A percentile compares a stretch with the other conserved stretches of the same genome.
Conservation (phyloP, 805 yeast species). For the Clavispora carvajalis region DNA sequence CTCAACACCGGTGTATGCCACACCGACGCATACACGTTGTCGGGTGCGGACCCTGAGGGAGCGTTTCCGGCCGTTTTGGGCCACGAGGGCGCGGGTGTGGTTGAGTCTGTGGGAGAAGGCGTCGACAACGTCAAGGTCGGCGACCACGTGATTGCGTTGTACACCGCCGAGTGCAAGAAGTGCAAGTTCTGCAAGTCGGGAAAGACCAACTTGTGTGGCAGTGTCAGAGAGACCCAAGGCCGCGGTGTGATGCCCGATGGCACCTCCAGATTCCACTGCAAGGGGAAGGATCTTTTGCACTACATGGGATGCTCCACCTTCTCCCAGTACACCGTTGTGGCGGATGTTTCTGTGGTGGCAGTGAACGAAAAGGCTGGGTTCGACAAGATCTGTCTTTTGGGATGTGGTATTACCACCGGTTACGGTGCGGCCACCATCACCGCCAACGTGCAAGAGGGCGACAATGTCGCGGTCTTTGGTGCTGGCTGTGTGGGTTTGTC, state of each 20-base stretch:
- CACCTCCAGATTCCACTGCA: slow-evolving; percentile 80
- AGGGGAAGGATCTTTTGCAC: slow-evolving; percentile 81
- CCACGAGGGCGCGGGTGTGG: slow-evolving; percentile 98
- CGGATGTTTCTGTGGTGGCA: slow-evolving; percentile 94
- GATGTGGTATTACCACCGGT: slow-evolving; percentile 98
- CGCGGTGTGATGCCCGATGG: slow-evolving; percentile 99
- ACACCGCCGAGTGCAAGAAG: slow-evolving; percentile 94
- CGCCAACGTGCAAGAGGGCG: slow-evolving; percentile 86
- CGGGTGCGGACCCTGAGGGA: slow-evolving; percentile 96
- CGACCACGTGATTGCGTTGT: slow-evolving; percentile 87
- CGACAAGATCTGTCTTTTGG: slow-evolving; percentile 86
- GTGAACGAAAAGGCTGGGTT: slow-evolving; percentile 78
- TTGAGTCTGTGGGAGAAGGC: slow-evolving; percentile 91
- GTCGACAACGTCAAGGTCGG: slow-evolving; percentile 88
- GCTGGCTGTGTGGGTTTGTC: slow-evolving; percentile 97
- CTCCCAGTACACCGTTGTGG: slow-evolving; percentile 95
- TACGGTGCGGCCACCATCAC: slow-evolving; percentile 96
- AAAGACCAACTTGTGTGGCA: slow-evolving; percentile 93
- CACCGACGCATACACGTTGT: slow-evolving; percentile 94
- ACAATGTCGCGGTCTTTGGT: slow-evolving; percentile 93
- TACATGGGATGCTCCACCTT: slow-evolving; percentile 99
- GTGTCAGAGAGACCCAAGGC: slow-evolving; percentile 97
- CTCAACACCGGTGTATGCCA: slow-evolving; percentile 93
- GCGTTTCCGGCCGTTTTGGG: slow-evolving; percentile 90
- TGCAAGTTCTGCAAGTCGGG: slow-evolving; percentile 94